Base-by-base conservation (phyloP, 2,329 filamentous ascomycete genomes). In the Apiospora malaysiana region DNA sequence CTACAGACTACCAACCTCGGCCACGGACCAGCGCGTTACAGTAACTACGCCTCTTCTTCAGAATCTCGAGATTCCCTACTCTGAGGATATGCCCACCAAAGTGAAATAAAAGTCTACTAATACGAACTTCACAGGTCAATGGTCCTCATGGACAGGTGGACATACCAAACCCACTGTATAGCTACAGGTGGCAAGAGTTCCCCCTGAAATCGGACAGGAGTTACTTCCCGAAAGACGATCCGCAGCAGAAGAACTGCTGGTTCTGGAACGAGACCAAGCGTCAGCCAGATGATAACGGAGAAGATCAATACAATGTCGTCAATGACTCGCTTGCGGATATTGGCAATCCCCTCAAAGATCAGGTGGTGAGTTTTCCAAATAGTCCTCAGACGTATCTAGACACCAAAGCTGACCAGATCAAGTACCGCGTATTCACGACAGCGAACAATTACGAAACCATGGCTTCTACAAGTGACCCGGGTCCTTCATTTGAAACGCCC, bases 141-240 rank as follows among this genome's bases (percentile, higher is more conserved):
- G 79, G 85, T 23, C 83, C 86, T 4, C 76, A 79, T 27, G 82
- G 82, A 68, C 25, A 73, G 56, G 77, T 81, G 40, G 78, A 77
- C 6, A 80, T 89, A 42, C 77, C 79, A 49, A 90, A 90, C 75
- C 88, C 89, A 3, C 78, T 90, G 0, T 84, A 83, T 73, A 84
- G 82, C 70, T 91, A 85, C 77, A 79, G 74, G 2, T 90, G 88
- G 78, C 85, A 85, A 14, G 74, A 76, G 71, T 77, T 78, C 67
- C 82, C 79, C 25, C 70, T 84, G 45, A 75, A 78, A 67, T 77
- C 82, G 70, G 75, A 70, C 71, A 21, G 70, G 37, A 72, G 68
- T 12, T 68, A 79, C 42, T 86, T 83, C 70, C 77, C 77, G 10
- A 82, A 83, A 40, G 73, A 76, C 21, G 77, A 79, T 69, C 63